These are phyloP conservation scores for Macadamia integrifolia DNA, from an alignment of 164 flowering plant genomes.

Conservation along the genomic window DNA sequence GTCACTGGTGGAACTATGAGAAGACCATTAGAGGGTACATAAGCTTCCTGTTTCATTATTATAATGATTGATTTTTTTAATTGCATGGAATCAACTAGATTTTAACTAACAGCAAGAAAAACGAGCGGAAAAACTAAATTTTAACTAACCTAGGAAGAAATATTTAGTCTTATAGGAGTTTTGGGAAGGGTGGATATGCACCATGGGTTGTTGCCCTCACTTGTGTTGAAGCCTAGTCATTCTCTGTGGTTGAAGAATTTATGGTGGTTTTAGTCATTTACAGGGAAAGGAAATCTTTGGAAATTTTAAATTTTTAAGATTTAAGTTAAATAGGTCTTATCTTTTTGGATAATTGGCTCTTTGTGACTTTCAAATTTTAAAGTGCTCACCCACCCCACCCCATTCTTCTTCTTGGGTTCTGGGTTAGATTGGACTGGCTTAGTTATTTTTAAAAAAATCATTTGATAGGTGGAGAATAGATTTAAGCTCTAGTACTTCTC, in stretches of 20 bases:
- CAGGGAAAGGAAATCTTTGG: background rate
- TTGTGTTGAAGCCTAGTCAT: background rate
- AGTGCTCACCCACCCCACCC: background rate
- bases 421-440: background rate
- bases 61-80: no score
- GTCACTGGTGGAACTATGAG: slow-evolving; percentile 99
- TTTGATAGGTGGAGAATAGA: background rate
- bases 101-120: background rate
- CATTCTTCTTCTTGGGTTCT: no score
- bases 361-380: no score
- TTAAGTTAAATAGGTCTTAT: no score
- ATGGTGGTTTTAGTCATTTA: background rate
- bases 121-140: background rate
- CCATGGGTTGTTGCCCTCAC: no score
- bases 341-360: background rate
- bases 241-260: background rate
- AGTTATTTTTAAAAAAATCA: background rate
- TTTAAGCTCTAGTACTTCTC: background rate
- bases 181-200: no score
- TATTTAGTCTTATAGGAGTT: background rate
- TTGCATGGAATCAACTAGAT: background rate
- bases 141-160: background rate
- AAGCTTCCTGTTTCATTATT: background rate
- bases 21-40: slow-evolving; percentile 85
- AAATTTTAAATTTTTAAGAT: background rate